phyloP scores from a whole-genome alignment of 345 rosid genomes.

The Citrus mangshanensis region DNA sequence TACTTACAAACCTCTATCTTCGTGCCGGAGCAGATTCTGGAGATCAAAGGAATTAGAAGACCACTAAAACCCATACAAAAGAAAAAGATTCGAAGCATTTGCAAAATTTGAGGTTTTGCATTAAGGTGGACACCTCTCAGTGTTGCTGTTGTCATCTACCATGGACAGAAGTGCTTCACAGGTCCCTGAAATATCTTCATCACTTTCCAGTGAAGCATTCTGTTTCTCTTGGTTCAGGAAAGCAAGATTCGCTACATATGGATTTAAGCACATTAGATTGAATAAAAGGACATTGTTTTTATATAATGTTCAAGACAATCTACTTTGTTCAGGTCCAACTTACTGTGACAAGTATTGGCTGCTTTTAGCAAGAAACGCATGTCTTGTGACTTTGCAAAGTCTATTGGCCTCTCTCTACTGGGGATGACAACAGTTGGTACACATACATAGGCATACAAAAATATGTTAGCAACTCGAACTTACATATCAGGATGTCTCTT shows the following conservation, averaged over 20 bases:
- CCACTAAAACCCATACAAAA: background rate
- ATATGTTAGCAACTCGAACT: conserved; percentile 16
- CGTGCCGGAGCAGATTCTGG: conserved; percentile 24
- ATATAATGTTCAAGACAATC: background rate
- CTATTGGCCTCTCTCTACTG: conserved; percentile 80
- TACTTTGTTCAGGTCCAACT: conserved; percentile 26
- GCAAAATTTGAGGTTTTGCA: background rate
- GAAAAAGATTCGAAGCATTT: background rate
- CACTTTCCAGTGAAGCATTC: conserved; percentile 29
- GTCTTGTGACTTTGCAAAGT: conserved; percentile 79
- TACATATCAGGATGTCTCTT: background rate
- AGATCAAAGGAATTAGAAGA: conserved; percentile 11
- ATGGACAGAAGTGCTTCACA: conserved; percentile 21
- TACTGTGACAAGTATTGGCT: conserved; percentile 58
- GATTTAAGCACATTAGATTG: conserved; percentile 19
- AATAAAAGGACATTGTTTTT: conserved; percentile 5
- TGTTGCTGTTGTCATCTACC: conserved; percentile 27
- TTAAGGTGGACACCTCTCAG: conserved; percentile 31
- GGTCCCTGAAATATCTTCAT: conserved; percentile 31
- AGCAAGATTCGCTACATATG: conserved; percentile 46
- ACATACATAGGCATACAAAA: conserved; percentile 8
- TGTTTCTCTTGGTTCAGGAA: conserved; percentile 30
- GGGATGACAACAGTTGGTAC: conserved; percentile 13
- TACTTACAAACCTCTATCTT: conserved; percentile 43
- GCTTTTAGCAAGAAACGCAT: conserved; percentile 71